Base-by-base conservation (phyloP, 163 green algal species). In the Prototheca cutis region DNA sequence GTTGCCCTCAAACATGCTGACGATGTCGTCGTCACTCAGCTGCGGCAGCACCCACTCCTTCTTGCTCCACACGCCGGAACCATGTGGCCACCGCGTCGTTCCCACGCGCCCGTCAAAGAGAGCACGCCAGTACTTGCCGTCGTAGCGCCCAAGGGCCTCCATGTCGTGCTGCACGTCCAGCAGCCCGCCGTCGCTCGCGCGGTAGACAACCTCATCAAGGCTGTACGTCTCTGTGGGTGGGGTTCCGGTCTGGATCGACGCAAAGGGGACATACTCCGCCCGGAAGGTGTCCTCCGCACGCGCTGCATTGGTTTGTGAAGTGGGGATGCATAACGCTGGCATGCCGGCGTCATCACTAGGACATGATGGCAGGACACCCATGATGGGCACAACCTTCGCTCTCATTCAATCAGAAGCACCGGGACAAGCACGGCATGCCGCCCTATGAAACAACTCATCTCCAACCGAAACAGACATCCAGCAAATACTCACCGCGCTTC, bases 1-100 rank as follows among this genome's bases (percentile, higher is more conserved):
- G 82, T 96, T 97, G 63, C 93, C 93, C 80, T 99, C 93, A 73
- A 97, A 99, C 93, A 99, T 99, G 63, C 65, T 87, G 8, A 98
- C 89, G 49, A 99, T 94, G 73, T 98, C 86, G 33, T 97, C 85
- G 69, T 94, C 85, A 40, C 29, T 53, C 27, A 77, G 53, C 36
- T 60, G 30, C 58, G 93, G 93, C 40, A 98, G 79, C 24, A 99
- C 87, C 90, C 88, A 97, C 67, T 99, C 93, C 78, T 99, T 99
- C 80, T 98, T 98, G 71, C 83, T 95, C 93, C 93, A 99, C 2
- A 99, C 93, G 4, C 93, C 93, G 1, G 86, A 96, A 49, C 93
- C 93, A 59, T 93, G 96, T 4, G 93, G 93, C 93, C 93, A 99
- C 6, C 62, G 55, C 15, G 90, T 96, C 47, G 82, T 95, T 48